Evolutionary conservation across 1,284 basidiomycete genomes (phyloP), one percentile per base, ranked within the genome.

Genomic region (Leccinum variabile): DNA sequence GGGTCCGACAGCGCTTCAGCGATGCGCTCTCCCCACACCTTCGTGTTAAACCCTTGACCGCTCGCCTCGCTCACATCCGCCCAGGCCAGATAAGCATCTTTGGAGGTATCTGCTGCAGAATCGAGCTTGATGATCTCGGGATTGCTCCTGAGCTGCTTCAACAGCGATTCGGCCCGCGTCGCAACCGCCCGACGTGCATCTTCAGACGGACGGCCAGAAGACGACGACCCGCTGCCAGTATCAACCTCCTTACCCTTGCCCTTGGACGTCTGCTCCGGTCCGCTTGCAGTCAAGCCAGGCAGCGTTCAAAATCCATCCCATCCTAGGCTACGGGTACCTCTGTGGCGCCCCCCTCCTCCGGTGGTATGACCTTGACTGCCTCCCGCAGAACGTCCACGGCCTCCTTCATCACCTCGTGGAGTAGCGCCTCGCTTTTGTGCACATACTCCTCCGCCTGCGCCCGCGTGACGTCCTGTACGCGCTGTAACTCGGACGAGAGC

Each of bases 311-410:
- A 83, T 94, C 91, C n/a, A 86, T 79, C 0, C 91, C 92, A 74
- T 94, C 91, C 90, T 91, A 94, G 54, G 86, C 73, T 39, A 89
- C 70, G 2, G 79, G 75, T 8, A 73, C 70, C 16, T 68, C 64
- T 3, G 70, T 67, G 0, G 74, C 65, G 16, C 72, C 72, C 44
- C 81, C 16, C 39, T 39, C 83, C 50, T 90, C 88, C 0, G 94
- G 94, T 1, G 95, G 95, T 9, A 97, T 81, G 57, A 97, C 89
- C 73, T 92, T 92, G 68, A 97, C 92, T 11, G 93, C 94, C 57
- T 95, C 92, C 61, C 39, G 39, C 16, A 39, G 8, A 16, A 39
- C 39, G 16, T n/a, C 39, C 39, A 16, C 39, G 7, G 39, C 39
- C 39, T 39, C 39, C 39, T 39, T 39, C 39, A 39, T 39, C 14